These are phyloP conservation scores for Casuarina cunninghamiana DNA, from an alignment of 306 rosid genomes.

Conservation along the genomic window DNA sequence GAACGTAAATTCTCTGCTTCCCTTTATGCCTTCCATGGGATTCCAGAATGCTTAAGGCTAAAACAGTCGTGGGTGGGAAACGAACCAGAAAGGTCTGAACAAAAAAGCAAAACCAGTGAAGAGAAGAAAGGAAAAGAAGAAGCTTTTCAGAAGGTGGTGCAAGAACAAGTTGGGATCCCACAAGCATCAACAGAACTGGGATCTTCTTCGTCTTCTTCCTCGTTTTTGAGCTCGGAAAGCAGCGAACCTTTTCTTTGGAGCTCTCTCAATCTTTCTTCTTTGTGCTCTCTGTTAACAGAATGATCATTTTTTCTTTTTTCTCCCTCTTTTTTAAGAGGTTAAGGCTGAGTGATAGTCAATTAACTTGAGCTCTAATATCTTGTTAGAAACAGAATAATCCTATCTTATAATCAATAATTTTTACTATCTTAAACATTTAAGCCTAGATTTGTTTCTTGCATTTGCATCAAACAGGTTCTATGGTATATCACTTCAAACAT, in stretches of 20 bases:
- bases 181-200: background rate
- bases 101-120: too few species aligned
- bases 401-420: too few species aligned
- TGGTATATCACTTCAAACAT: too few species aligned
- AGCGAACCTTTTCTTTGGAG: background rate
- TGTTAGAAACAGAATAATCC: too few species aligned
- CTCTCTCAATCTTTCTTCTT: background rate
- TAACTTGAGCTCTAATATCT: too few species aligned
- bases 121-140: background rate
- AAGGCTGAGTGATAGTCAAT: too few species aligned
- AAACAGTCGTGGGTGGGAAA: background rate
- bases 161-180: background rate
- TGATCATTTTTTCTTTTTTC: background rate
- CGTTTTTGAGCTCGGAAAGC: background rate
- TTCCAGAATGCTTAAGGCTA: slow-evolving; percentile 11
- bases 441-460: too few species aligned
- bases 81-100: background rate
- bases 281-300: background rate
- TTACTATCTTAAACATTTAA: too few species aligned
- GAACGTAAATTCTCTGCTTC: slow-evolving; percentile 11
- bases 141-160: background rate
- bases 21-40: slow-evolving; percentile 11
- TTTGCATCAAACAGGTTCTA: too few species aligned
- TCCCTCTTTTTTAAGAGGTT: too few species aligned
- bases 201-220: background rate